These are phyloP conservation scores for Clarireedia monteithiana DNA, from an alignment of 2,329 filamentous ascomycete genomes.

Conservation along the genomic window DNA sequence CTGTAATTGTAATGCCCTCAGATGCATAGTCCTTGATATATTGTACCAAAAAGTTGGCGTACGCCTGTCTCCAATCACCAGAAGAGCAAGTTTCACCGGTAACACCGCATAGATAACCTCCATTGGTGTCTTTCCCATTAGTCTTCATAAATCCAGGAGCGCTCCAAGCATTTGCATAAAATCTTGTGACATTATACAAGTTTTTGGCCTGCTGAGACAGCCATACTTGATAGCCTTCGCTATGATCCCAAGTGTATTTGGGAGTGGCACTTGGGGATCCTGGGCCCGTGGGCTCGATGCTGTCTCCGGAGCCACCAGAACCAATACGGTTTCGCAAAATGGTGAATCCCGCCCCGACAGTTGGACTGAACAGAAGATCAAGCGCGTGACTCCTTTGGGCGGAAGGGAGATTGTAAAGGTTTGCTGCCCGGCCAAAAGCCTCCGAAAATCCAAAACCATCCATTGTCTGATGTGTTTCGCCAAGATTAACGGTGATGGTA, in stretches of 20 bases:
- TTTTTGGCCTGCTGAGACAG: conserved; percentile 18
- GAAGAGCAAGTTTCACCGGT: too few relatives aligned
- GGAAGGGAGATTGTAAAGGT: too few relatives aligned
- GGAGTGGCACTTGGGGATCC: conserved; percentile 34
- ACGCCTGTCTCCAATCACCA: too few relatives aligned
- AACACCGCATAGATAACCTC: too few relatives aligned
- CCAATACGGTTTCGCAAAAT: conserved; percentile 45
- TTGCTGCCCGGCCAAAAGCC: too few relatives aligned
- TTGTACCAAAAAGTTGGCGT: too few relatives aligned
- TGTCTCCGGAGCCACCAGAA: conserved; percentile 28
- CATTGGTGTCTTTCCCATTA: conserved; percentile 28
- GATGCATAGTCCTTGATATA: too few relatives aligned
- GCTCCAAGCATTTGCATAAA: conserved; percentile 43
- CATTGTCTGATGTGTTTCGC: too few relatives aligned
- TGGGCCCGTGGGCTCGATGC: conserved; percentile 38
- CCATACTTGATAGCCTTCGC: conserved; percentile 40
- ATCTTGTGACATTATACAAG: conserved; percentile 33
- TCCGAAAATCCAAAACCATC: too few relatives aligned
- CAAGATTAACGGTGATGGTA: too few relatives aligned
- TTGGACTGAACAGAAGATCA: conserved; percentile 38
- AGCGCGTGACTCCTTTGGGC: conserved; percentile 17
- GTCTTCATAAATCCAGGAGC: conserved; percentile 46
- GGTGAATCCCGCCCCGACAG: conserved; percentile 39
- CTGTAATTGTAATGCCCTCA: too few relatives aligned
- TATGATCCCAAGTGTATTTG: conserved; percentile 38